Conservation (phyloP, 2,329 filamentous ascomycete species). For the Paraconiothyrium sp. region DNA sequence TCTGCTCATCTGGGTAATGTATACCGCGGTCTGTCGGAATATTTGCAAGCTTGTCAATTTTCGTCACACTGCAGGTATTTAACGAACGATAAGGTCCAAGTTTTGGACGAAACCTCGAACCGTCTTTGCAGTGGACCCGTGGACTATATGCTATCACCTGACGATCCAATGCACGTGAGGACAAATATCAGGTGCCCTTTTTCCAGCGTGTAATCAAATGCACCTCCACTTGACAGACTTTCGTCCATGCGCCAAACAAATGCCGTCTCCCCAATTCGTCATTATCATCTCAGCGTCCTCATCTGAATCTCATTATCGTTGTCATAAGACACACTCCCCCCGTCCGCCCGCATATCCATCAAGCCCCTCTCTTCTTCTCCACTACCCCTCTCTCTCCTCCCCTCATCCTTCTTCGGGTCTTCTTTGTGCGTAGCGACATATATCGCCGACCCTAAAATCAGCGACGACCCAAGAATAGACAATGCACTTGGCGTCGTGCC, state of each 20-base stretch:
- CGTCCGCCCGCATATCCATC: conserved; percentile 32
- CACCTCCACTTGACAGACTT: too few species aligned
- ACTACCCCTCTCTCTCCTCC: conserved; percentile 22
- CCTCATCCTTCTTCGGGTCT: conserved; percentile 32
- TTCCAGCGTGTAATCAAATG: neutral
- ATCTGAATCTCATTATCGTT: conserved; percentile 28
- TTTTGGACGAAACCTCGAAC: too few species aligned
- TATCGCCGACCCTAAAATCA: conserved; percentile 73
- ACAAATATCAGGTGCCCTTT: neutral
- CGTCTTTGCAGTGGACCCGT: too few species aligned
- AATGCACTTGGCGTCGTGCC: conserved; percentile 65
- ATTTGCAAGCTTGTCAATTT: too few species aligned
- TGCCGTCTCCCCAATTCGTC: neutral
- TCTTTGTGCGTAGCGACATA: conserved; percentile 69
- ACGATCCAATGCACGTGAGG: neutral
- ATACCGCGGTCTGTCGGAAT: neutral
- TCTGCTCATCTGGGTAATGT: neutral
- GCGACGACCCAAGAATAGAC: conserved; percentile 68
- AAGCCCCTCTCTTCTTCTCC: conserved; percentile 48
- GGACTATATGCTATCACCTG: neutral
- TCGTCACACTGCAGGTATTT: too few species aligned
- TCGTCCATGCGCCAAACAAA: neutral
- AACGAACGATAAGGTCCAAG: too few species aligned
- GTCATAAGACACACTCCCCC: conserved; percentile 22
- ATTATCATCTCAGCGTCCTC: conserved; percentile 28